Evolutionary conservation across 1,139 yeast species (phyloP).

Genomic region (Lodderomyces theae): DNA sequence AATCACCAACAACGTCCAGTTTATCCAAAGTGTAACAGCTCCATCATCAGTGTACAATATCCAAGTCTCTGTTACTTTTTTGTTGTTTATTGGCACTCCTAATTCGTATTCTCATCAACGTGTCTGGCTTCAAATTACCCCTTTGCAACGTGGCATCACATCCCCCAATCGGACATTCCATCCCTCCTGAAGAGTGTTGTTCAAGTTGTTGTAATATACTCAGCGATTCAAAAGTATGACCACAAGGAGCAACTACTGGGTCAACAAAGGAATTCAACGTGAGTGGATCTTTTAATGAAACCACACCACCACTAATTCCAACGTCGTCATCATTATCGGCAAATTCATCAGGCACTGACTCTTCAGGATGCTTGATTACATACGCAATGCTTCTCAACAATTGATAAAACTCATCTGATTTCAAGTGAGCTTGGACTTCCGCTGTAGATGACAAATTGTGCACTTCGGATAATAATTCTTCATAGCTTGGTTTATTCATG

Average conservation of each 20-base stretch:
- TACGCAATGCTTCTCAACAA: constrained; percentile 27
- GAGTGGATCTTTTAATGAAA: constrained; percentile 65
- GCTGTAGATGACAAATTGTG: constrained; percentile 4
- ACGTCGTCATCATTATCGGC: constrained; percentile 52
- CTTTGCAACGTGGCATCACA: constrained; percentile 32
- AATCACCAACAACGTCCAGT: neutral
- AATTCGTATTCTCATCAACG: constrained; percentile 50
- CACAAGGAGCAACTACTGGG: constrained; percentile 59
- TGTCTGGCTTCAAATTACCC: constrained; percentile 41
- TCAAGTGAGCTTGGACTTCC: neutral
- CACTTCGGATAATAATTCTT: constrained; percentile 10
- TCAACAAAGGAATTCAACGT: constrained; percentile 47
- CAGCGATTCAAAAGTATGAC: constrained; percentile 57
- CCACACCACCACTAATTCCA: constrained; percentile 63
- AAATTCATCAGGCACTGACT: constrained; percentile 40
- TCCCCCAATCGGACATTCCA: constrained; percentile 48
- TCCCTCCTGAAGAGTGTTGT: constrained; percentile 6
- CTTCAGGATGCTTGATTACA: constrained; percentile 37
- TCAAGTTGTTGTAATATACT: constrained; percentile 37
- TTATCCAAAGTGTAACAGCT: neutral
- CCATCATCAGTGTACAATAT: constrained; percentile 10
- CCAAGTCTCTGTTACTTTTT: constrained; percentile 10
- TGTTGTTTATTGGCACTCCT: constrained; percentile 24
- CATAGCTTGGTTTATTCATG: constrained; percentile 10
- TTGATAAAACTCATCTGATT: constrained; percentile 17